Percentiles rank a stretch among this genome's conserved stretches.
These are phyloP conservation scores for Penicillium pancosmium DNA, from an alignment of 495 filamentous ascomycete species.

Conservation along the genomic window DNA sequence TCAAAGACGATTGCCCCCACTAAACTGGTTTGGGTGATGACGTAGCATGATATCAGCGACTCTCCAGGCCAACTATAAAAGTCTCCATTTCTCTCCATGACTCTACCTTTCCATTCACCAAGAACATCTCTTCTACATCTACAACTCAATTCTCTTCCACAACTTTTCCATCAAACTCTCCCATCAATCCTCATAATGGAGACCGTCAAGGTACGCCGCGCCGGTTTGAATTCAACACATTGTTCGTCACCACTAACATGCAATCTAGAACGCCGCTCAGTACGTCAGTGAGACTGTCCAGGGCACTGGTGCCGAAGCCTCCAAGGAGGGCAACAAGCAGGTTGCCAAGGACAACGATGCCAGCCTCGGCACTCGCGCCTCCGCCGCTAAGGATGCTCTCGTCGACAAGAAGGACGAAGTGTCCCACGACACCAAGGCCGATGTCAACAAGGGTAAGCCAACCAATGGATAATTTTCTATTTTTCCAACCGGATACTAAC, in stretches of 20 bases:
- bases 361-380: constrained; percentile 19
- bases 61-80: not conserved
- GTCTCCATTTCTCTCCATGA: not conserved
- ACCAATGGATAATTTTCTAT: not conserved
- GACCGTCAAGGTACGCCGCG: constrained; percentile 20
- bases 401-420: constrained; percentile 27
- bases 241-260: constrained; percentile 2
- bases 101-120: not conserved
- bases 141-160: not conserved
- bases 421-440: constrained; percentile 25
- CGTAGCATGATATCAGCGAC: constrained; percentile 3
- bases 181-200: constrained; percentile 18
- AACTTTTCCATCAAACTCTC: not conserved
- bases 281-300: constrained; percentile 28
- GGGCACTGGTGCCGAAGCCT: constrained; percentile 21
- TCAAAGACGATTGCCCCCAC: not conserved
- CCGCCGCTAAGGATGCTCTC: constrained; percentile 23
- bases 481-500: not conserved
- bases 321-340: constrained; percentile 28
- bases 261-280: constrained; percentile 21
- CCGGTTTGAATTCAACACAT: too few relatives aligned
- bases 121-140: not conserved
- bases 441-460: constrained; percentile 27
- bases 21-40: constrained; percentile 2
- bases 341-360: constrained; percentile 26